Evolutionary conservation across 2,329 filamentous ascomycete genomes (phyloP), one percentile per base, ranked within the genome.

Genomic region (Aspergillus tubingensis): DNA sequence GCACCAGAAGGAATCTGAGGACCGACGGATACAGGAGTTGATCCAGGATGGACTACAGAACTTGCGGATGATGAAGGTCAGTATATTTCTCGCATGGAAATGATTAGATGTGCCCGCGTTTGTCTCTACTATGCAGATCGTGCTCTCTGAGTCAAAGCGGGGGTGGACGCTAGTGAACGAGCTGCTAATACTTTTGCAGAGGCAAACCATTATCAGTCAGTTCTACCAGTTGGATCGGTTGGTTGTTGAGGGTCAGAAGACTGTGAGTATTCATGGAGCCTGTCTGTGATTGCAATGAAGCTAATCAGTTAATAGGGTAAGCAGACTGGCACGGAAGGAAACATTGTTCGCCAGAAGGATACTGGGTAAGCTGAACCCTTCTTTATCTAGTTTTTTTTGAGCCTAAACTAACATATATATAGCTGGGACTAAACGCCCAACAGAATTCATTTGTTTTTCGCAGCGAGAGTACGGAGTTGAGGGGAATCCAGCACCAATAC

Each of bases 121-220:
- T n/a, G 44, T 15, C 44, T 49, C 8, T 27, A 8, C 7, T 8
- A 23, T 23, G 44, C 21, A 17, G 47, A 11, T n/a, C 10, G 2
- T 10, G 47, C 13, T 3, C 5, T 25, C 15, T 32, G 47, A 30
- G 47, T 50, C 47, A 50, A 30, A 32, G 25, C 47, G 47, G 47
- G 47, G 47, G 47, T 50, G 17, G 10, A 27, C 25, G 44, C 21
- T 23, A 15, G 23, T 27, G 13, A 27, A 50, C 15, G 47, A 17
- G 23, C 23, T 50, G 47, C 47, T 50, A 50, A 11, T 54, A 8
- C 44, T n/a, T 25, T 30, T 62, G 70, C 81, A 98, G 95, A 89
- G 95, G 75, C 95, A 98, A 89, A 96, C 94, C 10, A 85, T 95
- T 54, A 87, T 99, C 72, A 96, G 92, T 74, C 91, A 96, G 75